Conservation (phyloP, 2,329 filamentous ascomycete species). For the Diaporthe humulicola region DNA sequence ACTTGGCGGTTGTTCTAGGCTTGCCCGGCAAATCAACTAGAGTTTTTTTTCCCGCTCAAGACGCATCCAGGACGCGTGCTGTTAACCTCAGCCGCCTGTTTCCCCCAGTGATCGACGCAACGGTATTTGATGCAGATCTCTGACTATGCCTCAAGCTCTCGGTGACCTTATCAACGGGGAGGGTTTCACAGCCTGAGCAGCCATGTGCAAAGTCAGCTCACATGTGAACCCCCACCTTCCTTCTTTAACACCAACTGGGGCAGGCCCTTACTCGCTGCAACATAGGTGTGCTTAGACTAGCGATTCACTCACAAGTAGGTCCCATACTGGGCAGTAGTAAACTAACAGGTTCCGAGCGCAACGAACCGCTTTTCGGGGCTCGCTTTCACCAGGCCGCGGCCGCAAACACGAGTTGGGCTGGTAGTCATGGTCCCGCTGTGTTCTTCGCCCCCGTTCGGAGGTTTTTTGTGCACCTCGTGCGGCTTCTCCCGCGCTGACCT, state of each 20-base stretch:
- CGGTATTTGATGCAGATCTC: conserved; percentile 23
- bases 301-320: conserved; percentile 13
- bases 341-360: conserved; percentile 27
- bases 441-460: conserved; percentile 15
- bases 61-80: conserved; percentile 17
- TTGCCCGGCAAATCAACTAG: conserved; percentile 19
- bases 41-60: conserved; percentile 13
- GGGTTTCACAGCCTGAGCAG: not conserved
- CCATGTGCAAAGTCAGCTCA: not conserved
- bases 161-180: not conserved
- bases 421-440: conserved; percentile 10
- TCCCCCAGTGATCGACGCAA: conserved; percentile 7
- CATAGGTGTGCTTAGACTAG: conserved; percentile 13
- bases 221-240: conserved; percentile 14
- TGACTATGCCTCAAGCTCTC: conserved; percentile 5
- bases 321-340: conserved; percentile 19
- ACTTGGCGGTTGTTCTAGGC: conserved; percentile 21
- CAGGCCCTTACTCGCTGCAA: conserved; percentile 2
- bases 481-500: conserved; percentile 28
- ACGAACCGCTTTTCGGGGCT: conserved; percentile 17
- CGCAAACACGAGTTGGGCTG: not conserved
- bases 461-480: conserved; percentile 14
- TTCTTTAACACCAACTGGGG: not conserved
- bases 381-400: conserved; percentile 11
- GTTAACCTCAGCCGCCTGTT: conserved; percentile 20